Conservation (phyloP, 2,329 filamentous ascomycete species). For the Ceratocystis cubensis region DNA sequence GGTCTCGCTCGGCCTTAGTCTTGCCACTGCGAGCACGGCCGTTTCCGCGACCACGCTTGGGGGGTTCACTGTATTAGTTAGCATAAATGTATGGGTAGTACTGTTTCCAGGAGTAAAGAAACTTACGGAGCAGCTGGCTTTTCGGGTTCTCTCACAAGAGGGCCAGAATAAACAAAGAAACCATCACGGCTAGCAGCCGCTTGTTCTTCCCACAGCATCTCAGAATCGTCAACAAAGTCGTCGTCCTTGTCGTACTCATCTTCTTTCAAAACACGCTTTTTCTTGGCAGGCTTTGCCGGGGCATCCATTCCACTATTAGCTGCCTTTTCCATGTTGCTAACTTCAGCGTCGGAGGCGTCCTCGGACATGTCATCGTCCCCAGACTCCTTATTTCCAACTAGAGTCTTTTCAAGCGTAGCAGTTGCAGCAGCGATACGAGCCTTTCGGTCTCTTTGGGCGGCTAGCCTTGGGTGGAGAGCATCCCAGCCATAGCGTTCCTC, state of each 20-base stretch:
- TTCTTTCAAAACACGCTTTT: conserved; percentile 68
- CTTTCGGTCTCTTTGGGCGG: conserved; percentile 76
- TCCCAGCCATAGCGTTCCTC: conserved; percentile 92
- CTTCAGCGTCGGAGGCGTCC: conserved; percentile 61
- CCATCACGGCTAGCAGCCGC: conserved; percentile 89
- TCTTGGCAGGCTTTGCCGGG: conserved; percentile 52
- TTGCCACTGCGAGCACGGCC: conserved; percentile 20
- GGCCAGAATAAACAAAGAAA: conserved; percentile 95
- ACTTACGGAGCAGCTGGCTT: conserved; percentile 49
- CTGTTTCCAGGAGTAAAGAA: not conserved
- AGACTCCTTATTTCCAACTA: conserved; percentile 36
- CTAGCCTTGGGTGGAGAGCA: conserved; percentile 79
- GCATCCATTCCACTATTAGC: conserved; percentile 29
- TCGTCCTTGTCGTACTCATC: conserved; percentile 77
- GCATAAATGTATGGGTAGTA: conserved; percentile 23
- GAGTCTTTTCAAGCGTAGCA: conserved; percentile 68
- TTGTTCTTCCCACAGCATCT: conserved; percentile 89
- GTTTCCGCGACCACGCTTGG: conserved; percentile 51
- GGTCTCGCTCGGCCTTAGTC: conserved; percentile 20
- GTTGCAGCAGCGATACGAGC: conserved; percentile 78
- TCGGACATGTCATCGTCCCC: conserved; percentile 65
- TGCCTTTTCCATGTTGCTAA: conserved; percentile 73
- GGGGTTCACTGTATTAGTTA: conserved; percentile 46
- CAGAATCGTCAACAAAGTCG: conserved; percentile 83
- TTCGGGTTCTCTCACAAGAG: conserved; percentile 74